Base-by-base conservation (phyloP, 2,329 filamentous ascomycete species). In the Seiridium unicorne region DNA sequence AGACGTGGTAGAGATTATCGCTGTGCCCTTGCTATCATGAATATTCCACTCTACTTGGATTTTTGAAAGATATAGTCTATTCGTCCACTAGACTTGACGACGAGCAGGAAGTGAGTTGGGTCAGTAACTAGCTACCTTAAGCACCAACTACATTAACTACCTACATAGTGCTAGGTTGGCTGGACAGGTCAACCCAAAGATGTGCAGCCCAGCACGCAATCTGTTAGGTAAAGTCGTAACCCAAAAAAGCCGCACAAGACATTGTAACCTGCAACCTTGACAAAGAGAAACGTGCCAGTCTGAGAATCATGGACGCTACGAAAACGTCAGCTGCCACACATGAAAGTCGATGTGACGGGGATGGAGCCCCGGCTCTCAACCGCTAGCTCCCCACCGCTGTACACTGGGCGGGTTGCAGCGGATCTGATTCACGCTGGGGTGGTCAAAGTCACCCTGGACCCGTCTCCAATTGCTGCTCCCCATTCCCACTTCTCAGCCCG, bases 401-500 rank as follows among this genome's bases (percentile, higher is more conserved):
- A 26, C 18, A 26, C 13, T 42, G 38, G 13, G 13, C 38, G 38
- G 38, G 7, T 42, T 42, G 7, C 38, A 35, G 55, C 53, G 55
- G 44, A 35, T 44, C 49, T 36, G 10, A 40, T 13, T 31, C 47
- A 53, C 11, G n/a, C n/a, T 10, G n/a, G 32, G n/a, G 18, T 26
- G 47, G 18, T 32, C 49, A 53, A 32, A 38, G 49, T 5, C 10
- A 35, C 49, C 48, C 34, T 18, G 34, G 49, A 18, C 13, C 51
- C 18, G 36, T 44, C 36, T 55, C 51, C 51, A 55, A 42, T 26
- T 55, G 46, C 10, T 13, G 38, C 18, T n/a, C 38, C 36, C 26
- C 36, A n/a, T 55, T 55, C 51, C 51, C 51, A 55, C 51, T 55
- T 55, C 10, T n/a, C 10, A 42, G 26, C 51, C 51, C 36, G 36